Evolutionary conservation across 257 asterid species (phyloP).

Genomic region (Linaria vulgaris): DNA sequence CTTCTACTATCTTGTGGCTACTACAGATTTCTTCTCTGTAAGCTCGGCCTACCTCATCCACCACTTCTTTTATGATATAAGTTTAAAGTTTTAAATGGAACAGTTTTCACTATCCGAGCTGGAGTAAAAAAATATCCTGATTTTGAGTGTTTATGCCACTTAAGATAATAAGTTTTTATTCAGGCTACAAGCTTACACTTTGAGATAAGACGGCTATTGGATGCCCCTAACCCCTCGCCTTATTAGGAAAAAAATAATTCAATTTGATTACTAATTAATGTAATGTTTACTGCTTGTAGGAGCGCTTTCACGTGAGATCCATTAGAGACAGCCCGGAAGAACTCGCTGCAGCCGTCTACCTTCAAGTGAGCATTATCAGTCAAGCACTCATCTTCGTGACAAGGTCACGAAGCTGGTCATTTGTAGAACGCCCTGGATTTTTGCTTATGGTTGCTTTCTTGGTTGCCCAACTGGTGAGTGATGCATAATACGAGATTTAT

Average conservation of each 20-base stretch:
- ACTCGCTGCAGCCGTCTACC: constrained; percentile 52
- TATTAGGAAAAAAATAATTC: too few relatives aligned
- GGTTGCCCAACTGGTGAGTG: constrained; percentile 48
- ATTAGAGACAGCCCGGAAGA: constrained; percentile 30
- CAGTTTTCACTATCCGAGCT: too few relatives aligned
- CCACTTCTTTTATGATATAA: too few relatives aligned
- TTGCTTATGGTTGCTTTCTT: constrained; percentile 43
- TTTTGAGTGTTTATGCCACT: too few relatives aligned
- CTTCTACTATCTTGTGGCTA: constrained; percentile 48
- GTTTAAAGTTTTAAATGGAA: too few relatives aligned
- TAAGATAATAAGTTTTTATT: too few relatives aligned
- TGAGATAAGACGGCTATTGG: too few relatives aligned
- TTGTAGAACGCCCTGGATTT: constrained; percentile 56
- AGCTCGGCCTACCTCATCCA: constrained; percentile 13
- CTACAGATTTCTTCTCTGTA: constrained; percentile 48
- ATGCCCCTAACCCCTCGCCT: too few relatives aligned
- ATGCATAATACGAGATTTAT: too few relatives aligned
- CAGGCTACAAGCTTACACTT: too few relatives aligned
- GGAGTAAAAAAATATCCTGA: too few relatives aligned
- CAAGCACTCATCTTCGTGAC: constrained; percentile 64
- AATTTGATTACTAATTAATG: not conserved
- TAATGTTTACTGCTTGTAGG: constrained; percentile 24
- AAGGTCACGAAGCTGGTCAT: constrained; percentile 63
- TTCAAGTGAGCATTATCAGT: constrained; percentile 60
- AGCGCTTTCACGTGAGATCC: constrained; percentile 40